These are phyloP conservation scores for Pyrenopolyporus hunteri DNA, from an alignment of 495 filamentous ascomycete species.

Conservation along the genomic window DNA sequence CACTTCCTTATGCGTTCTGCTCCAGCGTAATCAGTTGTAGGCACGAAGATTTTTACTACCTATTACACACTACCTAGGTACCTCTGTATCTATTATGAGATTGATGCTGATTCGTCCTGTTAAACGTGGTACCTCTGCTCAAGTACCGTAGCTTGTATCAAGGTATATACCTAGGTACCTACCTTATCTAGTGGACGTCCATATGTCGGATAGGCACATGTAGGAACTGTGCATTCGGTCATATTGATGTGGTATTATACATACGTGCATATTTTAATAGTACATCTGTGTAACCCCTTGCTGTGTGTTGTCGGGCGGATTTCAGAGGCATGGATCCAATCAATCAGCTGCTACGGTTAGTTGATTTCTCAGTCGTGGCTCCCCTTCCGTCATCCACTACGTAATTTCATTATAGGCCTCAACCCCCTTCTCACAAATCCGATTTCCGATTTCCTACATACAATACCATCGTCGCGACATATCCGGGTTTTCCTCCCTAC, in stretches of 20 bases:
- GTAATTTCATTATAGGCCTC: slow-evolving; percentile 21
- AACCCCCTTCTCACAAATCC: slow-evolving; percentile 35
- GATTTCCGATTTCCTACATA: background rate
- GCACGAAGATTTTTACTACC: too few species aligned
- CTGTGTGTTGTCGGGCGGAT: background rate
- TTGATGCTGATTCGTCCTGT: background rate
- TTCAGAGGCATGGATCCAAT: background rate
- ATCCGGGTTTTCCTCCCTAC: background rate
- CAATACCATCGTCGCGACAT: slow-evolving; percentile 17
- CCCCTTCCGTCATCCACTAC: slow-evolving; percentile 25
- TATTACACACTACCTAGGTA: background rate
- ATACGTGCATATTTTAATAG: too few species aligned
- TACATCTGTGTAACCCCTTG: too few species aligned
- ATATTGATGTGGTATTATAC: too few species aligned
- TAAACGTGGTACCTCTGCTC: background rate
- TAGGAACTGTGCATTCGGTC: background rate
- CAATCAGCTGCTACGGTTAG: slow-evolving; percentile 10
- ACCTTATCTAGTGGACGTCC: too few species aligned
- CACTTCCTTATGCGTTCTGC: too few species aligned
- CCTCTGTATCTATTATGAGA: background rate
- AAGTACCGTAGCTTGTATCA: too few species aligned
- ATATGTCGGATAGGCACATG: background rate
- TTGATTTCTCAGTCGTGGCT: slow-evolving; percentile 18
- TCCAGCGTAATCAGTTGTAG: too few species aligned
- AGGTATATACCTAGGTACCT: background rate